Percentiles rank a stretch among this genome's conserved stretches.
Evolutionary conservation across 2,329 filamentous ascomycete genomes (phyloP).

Genomic region (Trichophyton simii): DNA sequence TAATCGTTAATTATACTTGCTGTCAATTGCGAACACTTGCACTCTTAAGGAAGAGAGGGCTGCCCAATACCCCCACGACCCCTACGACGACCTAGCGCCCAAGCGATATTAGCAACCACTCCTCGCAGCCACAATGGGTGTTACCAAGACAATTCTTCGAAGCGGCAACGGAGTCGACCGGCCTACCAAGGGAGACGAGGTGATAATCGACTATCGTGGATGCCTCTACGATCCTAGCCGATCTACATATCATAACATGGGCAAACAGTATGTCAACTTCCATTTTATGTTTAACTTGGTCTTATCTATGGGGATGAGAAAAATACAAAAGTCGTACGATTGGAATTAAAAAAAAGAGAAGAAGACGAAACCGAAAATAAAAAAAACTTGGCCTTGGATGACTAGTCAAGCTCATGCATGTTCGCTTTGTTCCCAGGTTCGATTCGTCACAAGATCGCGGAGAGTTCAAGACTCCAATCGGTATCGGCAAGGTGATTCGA

Average conservation of each 20-base stretch:
- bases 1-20: background rate
- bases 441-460: conserved; percentile 65
- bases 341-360: background rate
- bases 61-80: background rate
- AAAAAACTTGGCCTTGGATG: too few relatives aligned
- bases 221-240: conserved; percentile 55
- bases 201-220: conserved; percentile 85
- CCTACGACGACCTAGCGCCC: background rate
- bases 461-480: conserved; percentile 67
- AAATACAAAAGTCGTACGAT: background rate
- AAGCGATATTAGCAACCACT: background rate
- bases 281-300: background rate
- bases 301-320: background rate
- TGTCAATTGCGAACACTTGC: background rate
- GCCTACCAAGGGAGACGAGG: conserved; percentile 55
- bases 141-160: conserved; percentile 53
- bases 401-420: background rate
- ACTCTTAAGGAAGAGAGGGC: background rate
- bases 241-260: conserved; percentile 50
- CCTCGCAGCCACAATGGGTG: conserved; percentile 45
- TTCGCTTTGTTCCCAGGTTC: conserved; percentile 48
- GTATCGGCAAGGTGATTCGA: conserved; percentile 71
- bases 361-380: too few relatives aligned
- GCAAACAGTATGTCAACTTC: conserved; percentile 50
- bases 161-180: conserved; percentile 49